A percentile compares a stretch with the other conserved stretches of the same genome.
Evolutionary conservation across 2,329 filamentous ascomycete species (phyloP).

Genomic region (Akanthomyces lecanii): DNA sequence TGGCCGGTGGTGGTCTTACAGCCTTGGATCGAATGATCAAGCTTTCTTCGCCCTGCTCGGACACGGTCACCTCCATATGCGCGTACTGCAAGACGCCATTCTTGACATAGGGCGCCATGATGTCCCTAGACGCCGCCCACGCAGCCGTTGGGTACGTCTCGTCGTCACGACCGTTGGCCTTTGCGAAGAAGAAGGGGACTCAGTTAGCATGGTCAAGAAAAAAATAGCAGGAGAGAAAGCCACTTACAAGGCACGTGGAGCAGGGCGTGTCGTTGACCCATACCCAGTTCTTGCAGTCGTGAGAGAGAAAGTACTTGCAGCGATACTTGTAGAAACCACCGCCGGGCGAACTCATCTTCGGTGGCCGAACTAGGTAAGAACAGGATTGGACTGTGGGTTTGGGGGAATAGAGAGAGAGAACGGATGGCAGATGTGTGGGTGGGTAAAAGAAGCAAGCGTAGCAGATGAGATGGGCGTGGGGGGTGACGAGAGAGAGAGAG

Average conservation of each 20-base stretch:
- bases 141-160: conserved; percentile 29
- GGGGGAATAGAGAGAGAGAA: not conserved
- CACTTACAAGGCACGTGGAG: conserved; percentile 35
- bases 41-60: conserved; percentile 32
- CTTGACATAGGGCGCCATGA: conserved; percentile 42
- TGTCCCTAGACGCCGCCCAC: conserved; percentile 34
- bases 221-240: not conserved
- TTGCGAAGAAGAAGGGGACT: not conserved
- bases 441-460: not conserved
- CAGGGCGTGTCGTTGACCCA: conserved; percentile 49
- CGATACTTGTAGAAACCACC: conserved; percentile 50
- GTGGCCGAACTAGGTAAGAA: not conserved
- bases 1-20: conserved; percentile 25
- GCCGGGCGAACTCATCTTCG: conserved; percentile 32
- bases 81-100: conserved; percentile 45
- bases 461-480: conserved; percentile 3
- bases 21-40: conserved; percentile 36
- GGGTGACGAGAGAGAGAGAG: not conserved
- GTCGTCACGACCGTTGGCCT: conserved; percentile 49
- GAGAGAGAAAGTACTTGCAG: conserved; percentile 51
- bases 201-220: not conserved
- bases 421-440: not conserved
- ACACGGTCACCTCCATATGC: conserved; percentile 42
- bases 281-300: conserved; percentile 52
- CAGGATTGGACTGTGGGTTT: not conserved